These are phyloP conservation scores for Poa annua DNA, from an alignment of 176 grass and related monocot species.

Conservation along the genomic window DNA sequence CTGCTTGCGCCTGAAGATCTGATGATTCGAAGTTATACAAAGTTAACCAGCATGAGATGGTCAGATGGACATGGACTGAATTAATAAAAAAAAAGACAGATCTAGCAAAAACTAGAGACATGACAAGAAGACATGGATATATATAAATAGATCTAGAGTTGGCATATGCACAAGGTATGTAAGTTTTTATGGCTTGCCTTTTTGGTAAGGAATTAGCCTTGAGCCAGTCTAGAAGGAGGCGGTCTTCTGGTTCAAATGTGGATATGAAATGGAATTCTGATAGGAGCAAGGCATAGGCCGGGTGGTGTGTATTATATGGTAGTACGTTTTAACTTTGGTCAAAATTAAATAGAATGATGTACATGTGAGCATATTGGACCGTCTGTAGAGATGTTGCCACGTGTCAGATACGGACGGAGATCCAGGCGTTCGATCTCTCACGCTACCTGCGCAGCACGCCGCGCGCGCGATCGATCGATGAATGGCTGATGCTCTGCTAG, in stretches of 20 bases:
- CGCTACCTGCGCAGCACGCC: neutral
- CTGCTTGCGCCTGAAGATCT: neutral
- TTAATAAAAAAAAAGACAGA: neutral
- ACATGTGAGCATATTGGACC: neutral
- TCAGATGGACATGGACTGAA: neutral
- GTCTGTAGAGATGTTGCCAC: neutral
- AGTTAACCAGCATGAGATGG: constrained; percentile 1
- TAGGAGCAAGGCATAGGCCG: neutral
- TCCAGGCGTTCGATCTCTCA: neutral
- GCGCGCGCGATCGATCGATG: too few relatives aligned
- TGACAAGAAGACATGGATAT: neutral
- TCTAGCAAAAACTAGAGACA: neutral
- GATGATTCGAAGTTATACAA: neutral
- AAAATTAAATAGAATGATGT: neutral
- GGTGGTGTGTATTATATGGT: neutral
- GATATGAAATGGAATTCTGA: neutral
- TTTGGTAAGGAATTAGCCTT: neutral
- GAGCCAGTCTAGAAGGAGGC: neutral
- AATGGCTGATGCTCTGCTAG: too few relatives aligned
- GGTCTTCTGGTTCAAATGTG: neutral
- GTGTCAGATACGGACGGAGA: neutral
- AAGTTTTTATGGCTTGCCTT: neutral
- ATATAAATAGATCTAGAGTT: neutral
- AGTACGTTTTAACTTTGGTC: neutral
- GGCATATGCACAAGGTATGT: neutral